Conservation (phyloP, 1,139 yeast species). For the Fermentozyma sake region DNA sequence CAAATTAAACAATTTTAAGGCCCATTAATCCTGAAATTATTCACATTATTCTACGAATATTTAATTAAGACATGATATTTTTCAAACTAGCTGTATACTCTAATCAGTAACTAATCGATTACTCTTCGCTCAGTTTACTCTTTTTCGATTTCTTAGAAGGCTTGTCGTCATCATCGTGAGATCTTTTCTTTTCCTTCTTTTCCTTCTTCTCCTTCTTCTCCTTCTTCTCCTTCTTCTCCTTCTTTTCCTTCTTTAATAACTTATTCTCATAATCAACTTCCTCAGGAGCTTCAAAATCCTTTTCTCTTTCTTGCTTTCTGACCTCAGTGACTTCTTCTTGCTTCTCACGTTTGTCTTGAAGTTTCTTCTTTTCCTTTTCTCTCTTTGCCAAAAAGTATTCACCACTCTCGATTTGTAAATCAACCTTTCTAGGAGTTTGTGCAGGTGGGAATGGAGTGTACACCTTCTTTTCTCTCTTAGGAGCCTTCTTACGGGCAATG, state of each 20-base stretch:
- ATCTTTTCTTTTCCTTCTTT: conserved; percentile 10
- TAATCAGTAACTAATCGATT: too few species aligned
- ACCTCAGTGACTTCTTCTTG: conserved; percentile 67
- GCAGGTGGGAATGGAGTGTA: conserved; percentile 99
- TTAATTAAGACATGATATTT: too few species aligned
- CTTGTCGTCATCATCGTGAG: conserved; percentile 6
- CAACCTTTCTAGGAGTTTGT: conserved; percentile 95
- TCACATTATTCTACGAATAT: too few species aligned
- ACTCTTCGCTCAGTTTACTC: too few species aligned
- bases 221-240: conserved; percentile 16
- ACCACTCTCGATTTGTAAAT: conserved; percentile 96
- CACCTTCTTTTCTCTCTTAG: conserved; percentile 65
- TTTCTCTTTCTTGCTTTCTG: conserved; percentile 66
- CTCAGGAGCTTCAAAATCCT: conserved; percentile 77
- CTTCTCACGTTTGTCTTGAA: conserved; percentile 74
- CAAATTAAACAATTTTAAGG: too few species aligned
- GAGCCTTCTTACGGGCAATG: conserved; percentile 83
- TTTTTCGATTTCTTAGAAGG: conserved; percentile 6
- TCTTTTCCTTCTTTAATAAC: conserved; percentile 23
- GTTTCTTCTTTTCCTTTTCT: conserved; percentile 69
- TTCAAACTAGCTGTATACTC: too few species aligned
- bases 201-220: conserved; percentile 11
- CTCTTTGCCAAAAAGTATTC: conserved; percentile 89
- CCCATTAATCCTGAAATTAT: too few species aligned
- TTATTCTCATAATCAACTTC: conserved; percentile 19